Base-by-base conservation (phyloP, 2,329 filamentous ascomycete genomes). In the Tolypocladium inflatum region DNA sequence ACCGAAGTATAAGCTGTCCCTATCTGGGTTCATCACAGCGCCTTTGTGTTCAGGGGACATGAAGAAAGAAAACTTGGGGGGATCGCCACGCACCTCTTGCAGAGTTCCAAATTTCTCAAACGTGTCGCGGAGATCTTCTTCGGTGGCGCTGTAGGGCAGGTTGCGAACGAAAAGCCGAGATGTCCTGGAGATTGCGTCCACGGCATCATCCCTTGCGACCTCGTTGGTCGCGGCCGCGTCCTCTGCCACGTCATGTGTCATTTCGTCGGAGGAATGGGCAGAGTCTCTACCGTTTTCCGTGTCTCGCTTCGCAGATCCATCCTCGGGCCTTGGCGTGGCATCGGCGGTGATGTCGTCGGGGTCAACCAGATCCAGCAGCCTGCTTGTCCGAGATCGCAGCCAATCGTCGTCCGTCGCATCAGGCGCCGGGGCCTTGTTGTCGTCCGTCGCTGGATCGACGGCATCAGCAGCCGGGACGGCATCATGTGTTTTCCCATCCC, bases 21-120 rank as follows among this genome's bases (percentile, higher is more conserved):
- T 97, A 97, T 97, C 94, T 89, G 89, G 89, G 78, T 90, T 97
- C 93, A 97, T 97, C 94, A 93, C 83, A 74, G 77, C 78, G 80
- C 63, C 63, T 35, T 50, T 39, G 15, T 4, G 26, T 26, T 26
- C 11, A n/a, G 19, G 35, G 15, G 23, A 41, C 54, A 57, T 55
- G 61, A 50, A 51, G 61, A 48, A 33, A 54, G 55, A 58, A 59
- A 59, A 55, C 56, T 35, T 35, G 19, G 35, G 30, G n/a, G 15
- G 26, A 62, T 57, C 55, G 55, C 10, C 64, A 75, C 90, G 81
- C 86, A 97, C 94, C 87, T 97, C 93, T 80, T 93, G 83, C 53
- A 97, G 74, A 58, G 81, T 77, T 42, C 92, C 93, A 70, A 87
- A 93, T 33, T 80, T 78, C 52, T 78, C 77, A 68, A 97, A 96